Evolutionary conservation across 106 monocot species (phyloP).

Genomic region (Dioscorea alata): DNA sequence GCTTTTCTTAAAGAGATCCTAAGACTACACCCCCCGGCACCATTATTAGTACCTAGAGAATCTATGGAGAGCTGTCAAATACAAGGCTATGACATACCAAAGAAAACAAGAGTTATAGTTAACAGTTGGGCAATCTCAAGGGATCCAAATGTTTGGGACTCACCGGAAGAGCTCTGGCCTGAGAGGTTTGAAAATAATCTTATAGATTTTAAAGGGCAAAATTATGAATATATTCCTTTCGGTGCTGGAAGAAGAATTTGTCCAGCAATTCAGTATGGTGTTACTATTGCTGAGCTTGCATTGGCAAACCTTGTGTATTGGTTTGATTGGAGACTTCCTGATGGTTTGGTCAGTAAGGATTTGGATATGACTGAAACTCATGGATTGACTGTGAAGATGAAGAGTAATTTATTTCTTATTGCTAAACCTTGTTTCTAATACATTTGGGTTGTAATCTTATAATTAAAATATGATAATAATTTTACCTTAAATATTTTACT

Average conservation of each 20-base stretch:
- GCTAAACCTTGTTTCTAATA: not conserved
- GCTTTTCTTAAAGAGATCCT: slow-evolving; percentile 2
- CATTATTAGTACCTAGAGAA: not conserved
- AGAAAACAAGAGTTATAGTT: slow-evolving; percentile 1
- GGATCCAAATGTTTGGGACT: not conserved
- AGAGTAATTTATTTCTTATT: not conserved
- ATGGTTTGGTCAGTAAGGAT: not conserved
- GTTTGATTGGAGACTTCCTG: not conserved
- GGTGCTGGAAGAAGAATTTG: slow-evolving; percentile 2
- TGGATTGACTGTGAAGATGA: not conserved
- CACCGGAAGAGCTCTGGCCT: not conserved
- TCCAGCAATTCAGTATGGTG: not conserved
- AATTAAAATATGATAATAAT: too few species aligned
- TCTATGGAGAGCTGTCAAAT: not conserved
- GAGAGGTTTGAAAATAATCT: not conserved
- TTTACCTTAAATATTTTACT: too few species aligned
- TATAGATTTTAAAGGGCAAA: not conserved
- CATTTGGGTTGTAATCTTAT: too few species aligned
- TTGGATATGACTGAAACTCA: slow-evolving; percentile 2
- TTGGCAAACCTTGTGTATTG: not conserved
- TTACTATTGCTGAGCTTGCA: not conserved
- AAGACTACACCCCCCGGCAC: slow-evolving; percentile 2
- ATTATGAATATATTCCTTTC: slow-evolving; percentile 1
- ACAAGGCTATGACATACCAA: not conserved
- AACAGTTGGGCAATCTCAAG: not conserved